Evolutionary conservation across 345 rosid species (phyloP).

Genomic region (Trapa bicornis): DNA sequence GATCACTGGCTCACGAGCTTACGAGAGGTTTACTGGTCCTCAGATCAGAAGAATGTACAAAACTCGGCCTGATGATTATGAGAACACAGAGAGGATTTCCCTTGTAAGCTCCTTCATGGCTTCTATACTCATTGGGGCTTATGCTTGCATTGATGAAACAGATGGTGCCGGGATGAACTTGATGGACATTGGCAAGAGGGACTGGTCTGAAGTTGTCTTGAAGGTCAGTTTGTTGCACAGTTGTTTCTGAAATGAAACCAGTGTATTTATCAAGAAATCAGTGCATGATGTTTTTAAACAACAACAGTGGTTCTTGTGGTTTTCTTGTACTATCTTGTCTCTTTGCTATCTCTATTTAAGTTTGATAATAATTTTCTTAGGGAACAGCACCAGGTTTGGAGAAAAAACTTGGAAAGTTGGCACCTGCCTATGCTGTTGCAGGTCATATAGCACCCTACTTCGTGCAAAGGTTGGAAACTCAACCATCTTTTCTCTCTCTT

Average conservation of each 20-base stretch:
- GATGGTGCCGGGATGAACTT: constrained; percentile 97
- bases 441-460: constrained; percentile 72
- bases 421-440: constrained; percentile 83
- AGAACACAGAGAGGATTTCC: constrained; percentile 68
- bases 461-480: constrained; percentile 51
- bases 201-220: constrained; percentile 52
- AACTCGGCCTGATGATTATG: constrained; percentile 33
- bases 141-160: constrained; percentile 75
- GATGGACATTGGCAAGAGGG: constrained; percentile 64
- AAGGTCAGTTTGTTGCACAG: constrained; percentile 35
- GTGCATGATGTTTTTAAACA: too few species aligned
- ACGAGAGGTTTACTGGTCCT: constrained; percentile 84
- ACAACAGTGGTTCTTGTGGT: neutral
- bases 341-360: neutral
- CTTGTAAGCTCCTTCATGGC: constrained; percentile 97
- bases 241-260: neutral
- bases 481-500: neutral
- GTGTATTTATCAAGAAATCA: too few species aligned
- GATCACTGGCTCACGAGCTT: constrained; percentile 66
- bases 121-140: constrained; percentile 51
- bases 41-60: constrained; percentile 63
- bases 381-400: constrained; percentile 78
- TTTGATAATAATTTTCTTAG: constrained; percentile 22
- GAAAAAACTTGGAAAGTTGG: constrained; percentile 75
- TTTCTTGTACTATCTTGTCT: neutral